These are phyloP conservation scores for Fusarium sp. DNA, from an alignment of 2,329 filamentous ascomycete species.

Conservation along the genomic window DNA sequence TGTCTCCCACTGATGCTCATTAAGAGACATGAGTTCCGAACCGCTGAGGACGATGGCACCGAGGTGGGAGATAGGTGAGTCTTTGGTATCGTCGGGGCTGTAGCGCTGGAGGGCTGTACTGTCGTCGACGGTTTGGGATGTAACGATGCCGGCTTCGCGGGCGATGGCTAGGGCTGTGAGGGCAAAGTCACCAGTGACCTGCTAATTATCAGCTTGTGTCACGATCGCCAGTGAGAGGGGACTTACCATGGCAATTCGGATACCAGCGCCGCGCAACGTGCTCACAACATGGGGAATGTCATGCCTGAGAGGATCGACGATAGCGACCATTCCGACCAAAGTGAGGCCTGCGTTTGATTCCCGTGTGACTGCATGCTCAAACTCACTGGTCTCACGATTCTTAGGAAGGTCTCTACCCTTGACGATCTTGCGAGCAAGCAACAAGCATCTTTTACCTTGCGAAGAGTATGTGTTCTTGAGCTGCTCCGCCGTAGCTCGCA, in stretches of 20 bases:
- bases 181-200: conserved; percentile 79
- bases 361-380: conserved; percentile 55
- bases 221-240: rapidly evolving
- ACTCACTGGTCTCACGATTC: conserved; percentile 67
- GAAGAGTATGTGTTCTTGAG: conserved; percentile 2
- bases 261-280: conserved; percentile 73
- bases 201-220: rapidly evolving
- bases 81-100: not conserved
- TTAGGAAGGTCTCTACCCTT: conserved; percentile 17
- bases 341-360: conserved; percentile 57
- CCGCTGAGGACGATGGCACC: conserved; percentile 70
- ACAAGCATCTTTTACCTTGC: conserved; percentile 2
- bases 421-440: not conserved
- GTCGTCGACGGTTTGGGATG: conserved; percentile 60
- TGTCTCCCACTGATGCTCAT: conserved; percentile 73
- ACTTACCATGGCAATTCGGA: conserved; percentile 77
- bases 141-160: conserved; percentile 75
- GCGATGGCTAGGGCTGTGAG: conserved; percentile 79
- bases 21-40: conserved; percentile 70
- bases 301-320: conserved; percentile 79
- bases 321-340: conserved; percentile 77
- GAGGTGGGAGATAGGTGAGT: not conserved
- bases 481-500: not conserved
- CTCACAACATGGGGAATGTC: conserved; percentile 74
- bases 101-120: conserved; percentile 58